phyloP scores from a whole-genome alignment of 495 filamentous ascomycete species.

The Evernia prunastri region DNA sequence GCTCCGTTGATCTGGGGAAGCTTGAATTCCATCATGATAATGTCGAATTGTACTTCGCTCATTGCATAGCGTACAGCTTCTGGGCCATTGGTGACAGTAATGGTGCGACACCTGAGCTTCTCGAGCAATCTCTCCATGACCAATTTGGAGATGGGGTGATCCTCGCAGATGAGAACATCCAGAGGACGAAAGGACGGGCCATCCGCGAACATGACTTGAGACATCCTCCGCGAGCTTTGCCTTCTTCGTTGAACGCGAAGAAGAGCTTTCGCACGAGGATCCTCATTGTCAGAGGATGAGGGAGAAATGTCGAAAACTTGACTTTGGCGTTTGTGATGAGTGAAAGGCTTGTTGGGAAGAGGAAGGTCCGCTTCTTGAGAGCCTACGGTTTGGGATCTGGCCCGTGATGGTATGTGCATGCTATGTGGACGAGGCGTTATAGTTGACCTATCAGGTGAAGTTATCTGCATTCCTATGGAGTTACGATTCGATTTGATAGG shows the following conservation, averaged over 20 bases:
- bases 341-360: constrained; percentile 56
- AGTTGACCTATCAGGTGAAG: constrained; percentile 47
- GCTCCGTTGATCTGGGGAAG: constrained; percentile 89
- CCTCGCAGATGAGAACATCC: constrained; percentile 94
- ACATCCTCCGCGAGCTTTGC: constrained; percentile 86
- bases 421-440: constrained; percentile 41
- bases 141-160: constrained; percentile 92
- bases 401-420: constrained; percentile 45
- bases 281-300: constrained; percentile 96
- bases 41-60: constrained; percentile 87
- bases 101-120: constrained; percentile 91
- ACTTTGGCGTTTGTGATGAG: constrained; percentile 81
- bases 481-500: constrained; percentile 68
- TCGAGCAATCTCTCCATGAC: constrained; percentile 97
- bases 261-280: constrained; percentile 80
- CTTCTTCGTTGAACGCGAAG: constrained; percentile 88
- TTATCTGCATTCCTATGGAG: constrained; percentile 37
- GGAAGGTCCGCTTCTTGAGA: constrained; percentile 77
- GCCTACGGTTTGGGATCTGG: constrained; percentile 86
- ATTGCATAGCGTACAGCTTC: constrained; percentile 89
- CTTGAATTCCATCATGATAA: constrained; percentile 96
- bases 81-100: constrained; percentile 77
- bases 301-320: constrained; percentile 95
- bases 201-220: constrained; percentile 74
- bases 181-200: constrained; percentile 83